These are phyloP conservation scores for Paraglomus brasilianum DNA, from an alignment of 192 early-diverging fungal genomes.

Conservation along the genomic window DNA sequence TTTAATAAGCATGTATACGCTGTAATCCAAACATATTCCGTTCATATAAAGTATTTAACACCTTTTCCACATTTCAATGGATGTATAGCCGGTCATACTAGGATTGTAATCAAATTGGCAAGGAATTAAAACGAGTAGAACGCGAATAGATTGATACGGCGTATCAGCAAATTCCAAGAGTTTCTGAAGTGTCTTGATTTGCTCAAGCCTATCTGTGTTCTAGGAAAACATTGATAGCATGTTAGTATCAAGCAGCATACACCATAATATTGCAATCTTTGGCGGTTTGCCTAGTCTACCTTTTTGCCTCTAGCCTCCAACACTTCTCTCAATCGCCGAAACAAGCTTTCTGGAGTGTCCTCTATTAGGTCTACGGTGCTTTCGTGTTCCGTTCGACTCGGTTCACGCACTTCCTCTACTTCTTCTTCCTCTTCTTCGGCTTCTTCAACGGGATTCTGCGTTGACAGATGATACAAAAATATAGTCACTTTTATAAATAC, in stretches of 20 bases:
- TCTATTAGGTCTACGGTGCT: slow-evolving; percentile 56
- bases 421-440: slow-evolving; percentile 52
- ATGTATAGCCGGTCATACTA: slow-evolving; percentile 67
- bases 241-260: background rate
- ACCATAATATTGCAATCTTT: slow-evolving; percentile 7
- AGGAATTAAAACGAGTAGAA: slow-evolving; percentile 84
- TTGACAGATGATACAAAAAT: background rate
- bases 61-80: slow-evolving; percentile 78
- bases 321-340: slow-evolving; percentile 79
- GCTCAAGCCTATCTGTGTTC: slow-evolving; percentile 83
- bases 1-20: background rate
- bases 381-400: slow-evolving; percentile 19
- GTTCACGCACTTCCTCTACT: slow-evolving; percentile 38
- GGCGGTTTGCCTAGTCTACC: slow-evolving; percentile 35
- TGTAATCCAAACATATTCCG: background rate
- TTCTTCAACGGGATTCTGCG: slow-evolving; percentile 44
- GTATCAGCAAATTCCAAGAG: slow-evolving; percentile 63
- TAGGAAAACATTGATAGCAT: slow-evolving; percentile 30
- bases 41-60: slow-evolving; percentile 12
- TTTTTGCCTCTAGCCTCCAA: slow-evolving; percentile 88
- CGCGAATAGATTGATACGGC: slow-evolving; percentile 77
- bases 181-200: slow-evolving; percentile 66
- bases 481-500: slow-evolving; percentile 27
- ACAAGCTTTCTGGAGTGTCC: slow-evolving; percentile 71
- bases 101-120: slow-evolving; percentile 84